A percentile compares a stretch with the other conserved stretches of the same genome.
These are phyloP conservation scores for Arabidopsis thaliana DNA, from an alignment of 345 rosid species.

Conservation along the genomic window TAIR10.1 NC_003076.8:353001-353500, in stretches of 20 bases:
- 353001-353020: not conserved
- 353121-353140: not conserved
- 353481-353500: not conserved
- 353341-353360: not conserved
- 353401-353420: not conserved
- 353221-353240: not conserved
- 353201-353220: not conserved
- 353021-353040: not conserved
- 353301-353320: not conserved
- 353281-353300: not conserved
- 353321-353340: not conserved
- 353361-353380: not conserved
- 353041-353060: constrained; percentile 5
- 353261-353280: too few relatives aligned
- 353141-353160: not conserved
- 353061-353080: constrained; percentile 41
- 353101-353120: constrained; percentile 5
- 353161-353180: not conserved
- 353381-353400: not conserved
- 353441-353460: not conserved
- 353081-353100: constrained; percentile 13
- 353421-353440: constrained; percentile 1
- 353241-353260: not conserved
- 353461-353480: constrained; percentile 6
- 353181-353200: not conserved